Percentiles rank a stretch among this genome's conserved stretches.
These are phyloP conservation scores for Cercospora sp. DNA, from an alignment of 2,329 filamentous ascomycete genomes.

Conservation along the genomic window DNA sequence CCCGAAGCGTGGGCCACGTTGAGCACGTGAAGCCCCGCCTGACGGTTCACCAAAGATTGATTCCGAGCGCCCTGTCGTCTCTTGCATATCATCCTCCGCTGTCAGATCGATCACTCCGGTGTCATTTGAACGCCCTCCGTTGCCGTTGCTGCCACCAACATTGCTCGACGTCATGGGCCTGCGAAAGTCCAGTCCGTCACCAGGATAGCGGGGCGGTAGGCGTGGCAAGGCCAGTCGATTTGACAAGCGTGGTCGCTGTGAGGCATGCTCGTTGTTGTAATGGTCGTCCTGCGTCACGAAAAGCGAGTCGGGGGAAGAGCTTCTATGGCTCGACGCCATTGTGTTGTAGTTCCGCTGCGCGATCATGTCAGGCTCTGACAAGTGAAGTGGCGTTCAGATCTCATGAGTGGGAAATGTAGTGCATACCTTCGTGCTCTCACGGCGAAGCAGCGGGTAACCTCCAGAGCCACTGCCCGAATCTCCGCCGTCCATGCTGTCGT, in stretches of 20 bases:
- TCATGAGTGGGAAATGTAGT: neutral
- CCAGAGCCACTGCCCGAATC: conserved; percentile 12
- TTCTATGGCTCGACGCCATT: conserved; percentile 23
- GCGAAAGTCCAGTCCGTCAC: conserved; percentile 58
- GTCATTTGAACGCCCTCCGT: neutral
- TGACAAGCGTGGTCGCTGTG: conserved; percentile 30
- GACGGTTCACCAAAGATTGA: conserved; percentile 14
- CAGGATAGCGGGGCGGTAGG: conserved; percentile 39
- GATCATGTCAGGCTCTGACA: conserved; percentile 17
- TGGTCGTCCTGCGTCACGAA: conserved; percentile 35
- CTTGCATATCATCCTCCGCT: conserved; percentile 27
- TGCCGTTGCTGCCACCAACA: conserved; percentile 2
- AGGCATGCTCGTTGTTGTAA: conserved; percentile 37
- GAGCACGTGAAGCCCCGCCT: conserved; percentile 33
- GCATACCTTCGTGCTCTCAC: conserved; percentile 23
- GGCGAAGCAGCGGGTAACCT: conserved; percentile 13
- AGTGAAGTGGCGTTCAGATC: neutral
- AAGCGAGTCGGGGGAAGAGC: conserved; percentile 28
- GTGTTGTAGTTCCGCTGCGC: conserved; percentile 25
- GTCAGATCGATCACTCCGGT: conserved; percentile 43
- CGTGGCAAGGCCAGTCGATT: conserved; percentile 33
- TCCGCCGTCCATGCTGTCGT: conserved; percentile 19
- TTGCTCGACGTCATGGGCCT: conserved; percentile 43
- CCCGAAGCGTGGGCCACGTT: conserved; percentile 45
- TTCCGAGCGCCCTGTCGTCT: conserved; percentile 13